These are phyloP conservation scores for Alternaria consortialis DNA, from an alignment of 2,329 filamentous ascomycete genomes.

Conservation along the genomic window DNA sequence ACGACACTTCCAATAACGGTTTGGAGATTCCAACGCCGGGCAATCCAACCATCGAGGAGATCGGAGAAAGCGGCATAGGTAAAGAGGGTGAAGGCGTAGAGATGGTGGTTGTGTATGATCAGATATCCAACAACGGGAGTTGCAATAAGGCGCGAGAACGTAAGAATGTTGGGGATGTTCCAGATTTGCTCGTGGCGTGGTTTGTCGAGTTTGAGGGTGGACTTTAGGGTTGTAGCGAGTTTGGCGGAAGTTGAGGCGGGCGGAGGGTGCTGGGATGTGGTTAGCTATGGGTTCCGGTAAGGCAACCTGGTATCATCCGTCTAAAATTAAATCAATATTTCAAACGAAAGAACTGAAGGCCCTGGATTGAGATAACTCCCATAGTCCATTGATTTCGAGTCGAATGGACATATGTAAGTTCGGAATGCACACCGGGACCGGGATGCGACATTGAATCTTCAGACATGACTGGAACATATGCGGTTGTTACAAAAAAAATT, in stretches of 20 bases:
- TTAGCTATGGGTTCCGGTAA: slow-evolving; percentile 6
- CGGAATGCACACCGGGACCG: not conserved
- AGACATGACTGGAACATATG: not conserved
- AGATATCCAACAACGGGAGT: slow-evolving; percentile 89
- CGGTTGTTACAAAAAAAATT: not conserved
- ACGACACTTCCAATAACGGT: slow-evolving; percentile 96
- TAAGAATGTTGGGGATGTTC: slow-evolving; percentile 93
- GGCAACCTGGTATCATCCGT: not conserved
- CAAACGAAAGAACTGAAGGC: not conserved
- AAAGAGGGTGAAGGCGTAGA: slow-evolving; percentile 84
- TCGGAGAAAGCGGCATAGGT: slow-evolving; percentile 92
- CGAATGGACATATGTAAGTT: not conserved
- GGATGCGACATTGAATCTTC: too few species aligned
- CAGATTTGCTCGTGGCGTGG: slow-evolving; percentile 83
- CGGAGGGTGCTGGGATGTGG: slow-evolving; percentile 2
- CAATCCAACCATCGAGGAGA: slow-evolving; percentile 92
- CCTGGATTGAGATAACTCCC: too few species aligned
- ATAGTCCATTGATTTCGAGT: not conserved
- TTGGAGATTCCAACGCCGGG: slow-evolving; percentile 83
- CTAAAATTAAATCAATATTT: not conserved
- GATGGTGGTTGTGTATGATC: slow-evolving; percentile 82
- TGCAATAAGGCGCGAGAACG: slow-evolving; percentile 81
- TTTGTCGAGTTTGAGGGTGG: slow-evolving; percentile 41
- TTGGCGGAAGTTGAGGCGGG: slow-evolving; percentile 27
- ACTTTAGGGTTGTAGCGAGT: slow-evolving; percentile 40